A percentile compares a stretch with the other conserved stretches of the same genome.
phyloP scores from a whole-genome alignment of 345 rosid genomes.

The Euphorbia pulcherrima region DNA sequence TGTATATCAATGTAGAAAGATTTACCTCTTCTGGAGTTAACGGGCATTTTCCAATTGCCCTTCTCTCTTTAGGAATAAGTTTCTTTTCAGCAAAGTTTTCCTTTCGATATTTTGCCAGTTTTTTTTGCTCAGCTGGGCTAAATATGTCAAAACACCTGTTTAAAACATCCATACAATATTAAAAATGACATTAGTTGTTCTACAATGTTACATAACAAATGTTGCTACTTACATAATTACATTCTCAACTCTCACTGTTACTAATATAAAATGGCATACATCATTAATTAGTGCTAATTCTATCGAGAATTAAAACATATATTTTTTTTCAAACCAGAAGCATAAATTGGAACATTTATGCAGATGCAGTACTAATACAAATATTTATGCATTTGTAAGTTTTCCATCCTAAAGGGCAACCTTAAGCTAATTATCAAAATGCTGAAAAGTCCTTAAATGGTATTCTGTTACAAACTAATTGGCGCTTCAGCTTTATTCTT shows the following conservation, averaged over 20 bases:
- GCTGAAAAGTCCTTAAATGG: not conserved
- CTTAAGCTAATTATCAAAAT: not conserved
- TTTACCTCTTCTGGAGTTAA: conserved; percentile 88
- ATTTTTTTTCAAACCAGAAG: not conserved
- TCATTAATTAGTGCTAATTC: not conserved
- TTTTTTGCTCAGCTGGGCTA: conserved; percentile 60
- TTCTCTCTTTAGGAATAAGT: conserved; percentile 63
- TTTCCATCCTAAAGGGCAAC: not conserved
- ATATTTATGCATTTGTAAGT: not conserved
- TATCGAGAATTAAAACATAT: not conserved
- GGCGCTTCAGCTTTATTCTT: too few relatives aligned
- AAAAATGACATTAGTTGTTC: conserved; percentile 4
- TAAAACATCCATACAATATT: conserved; percentile 8
- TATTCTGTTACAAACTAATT: too few relatives aligned
- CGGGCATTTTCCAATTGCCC: conserved; percentile 90
- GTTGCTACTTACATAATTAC: not conserved
- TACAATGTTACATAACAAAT: not conserved
- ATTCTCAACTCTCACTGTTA: not conserved
- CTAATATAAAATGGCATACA: not conserved
- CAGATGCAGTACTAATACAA: not conserved
- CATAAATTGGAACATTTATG: not conserved
- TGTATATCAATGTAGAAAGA: conserved; percentile 9
- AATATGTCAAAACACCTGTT: conserved; percentile 93
- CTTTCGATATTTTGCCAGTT: conserved; percentile 72
- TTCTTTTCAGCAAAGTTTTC: conserved; percentile 76